phyloP scores from a whole-genome alignment of 352 stramenopile species.

The Phytophthora fragariaefolia region DNA sequence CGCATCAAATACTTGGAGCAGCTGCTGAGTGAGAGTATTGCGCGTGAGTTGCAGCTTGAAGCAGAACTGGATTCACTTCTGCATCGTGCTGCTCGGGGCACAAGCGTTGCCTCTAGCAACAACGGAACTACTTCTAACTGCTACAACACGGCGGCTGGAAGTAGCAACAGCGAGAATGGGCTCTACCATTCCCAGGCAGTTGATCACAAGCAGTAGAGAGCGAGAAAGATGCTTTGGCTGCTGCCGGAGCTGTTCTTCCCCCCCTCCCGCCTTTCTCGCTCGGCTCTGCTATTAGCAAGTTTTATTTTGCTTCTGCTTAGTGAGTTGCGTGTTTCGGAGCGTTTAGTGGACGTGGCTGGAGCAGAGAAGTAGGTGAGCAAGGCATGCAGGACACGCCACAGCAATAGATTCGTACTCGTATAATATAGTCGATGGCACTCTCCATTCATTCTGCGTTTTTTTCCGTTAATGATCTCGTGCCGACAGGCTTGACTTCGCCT shows the following conservation, averaged over 20 bases:
- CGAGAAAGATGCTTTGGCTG: conserved; percentile 20
- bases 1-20: conserved; percentile 91
- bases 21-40: conserved; percentile 82
- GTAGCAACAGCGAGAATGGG: conserved; percentile 33
- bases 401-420: conserved; percentile 57
- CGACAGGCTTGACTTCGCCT: no score
- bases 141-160: conserved; percentile 4
- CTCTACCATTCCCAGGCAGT: conserved; percentile 24
- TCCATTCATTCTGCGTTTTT: neutral
- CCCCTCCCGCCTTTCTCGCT: conserved; percentile 18
- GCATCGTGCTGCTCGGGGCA: conserved; percentile 34
- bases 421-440: conserved; percentile 51
- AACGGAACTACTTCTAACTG: conserved; percentile 6
- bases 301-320: conserved; percentile 42
- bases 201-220: conserved; percentile 20
- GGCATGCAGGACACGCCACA: conserved; percentile 25
- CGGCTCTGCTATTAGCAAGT: conserved; percentile 31
- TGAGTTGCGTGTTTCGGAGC: conserved; percentile 47
- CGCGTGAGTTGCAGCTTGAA: conserved; percentile 84
- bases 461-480: neutral
- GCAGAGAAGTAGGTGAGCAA: conserved; percentile 20
- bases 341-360: conserved; percentile 31
- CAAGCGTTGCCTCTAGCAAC: conserved; percentile 12
- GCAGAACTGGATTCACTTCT: conserved; percentile 77
- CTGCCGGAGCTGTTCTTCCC: conserved; percentile 16